These are phyloP conservation scores for Uronychia setigera DNA, from an alignment of 73 alveolate genomes.

Conservation along the genomic window DNA sequence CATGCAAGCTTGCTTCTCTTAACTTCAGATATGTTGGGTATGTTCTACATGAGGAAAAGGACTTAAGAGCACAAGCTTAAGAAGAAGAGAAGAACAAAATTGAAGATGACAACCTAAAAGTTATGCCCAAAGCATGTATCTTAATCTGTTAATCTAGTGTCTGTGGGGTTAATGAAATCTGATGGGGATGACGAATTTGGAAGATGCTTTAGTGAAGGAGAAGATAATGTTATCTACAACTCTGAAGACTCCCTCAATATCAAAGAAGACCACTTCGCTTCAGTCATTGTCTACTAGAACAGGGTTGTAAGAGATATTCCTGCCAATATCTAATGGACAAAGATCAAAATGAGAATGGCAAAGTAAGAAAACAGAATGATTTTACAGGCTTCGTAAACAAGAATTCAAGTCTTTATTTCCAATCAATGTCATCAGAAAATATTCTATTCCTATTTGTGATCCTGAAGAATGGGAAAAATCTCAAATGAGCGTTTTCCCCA, in stretches of 20 bases:
- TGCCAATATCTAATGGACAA: background rate
- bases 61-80: background rate
- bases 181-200: background rate
- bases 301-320: background rate
- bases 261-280: background rate
- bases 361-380: background rate
- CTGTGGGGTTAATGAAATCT: too few species aligned
- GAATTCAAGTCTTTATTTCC: background rate
- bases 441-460: background rate
- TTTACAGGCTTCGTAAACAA: background rate
- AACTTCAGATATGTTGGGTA: background rate
- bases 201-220: background rate
- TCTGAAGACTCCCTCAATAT: background rate
- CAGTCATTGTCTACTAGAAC: background rate
- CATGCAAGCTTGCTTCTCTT: background rate
- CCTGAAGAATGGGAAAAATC: background rate
- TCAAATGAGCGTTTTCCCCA: background rate
- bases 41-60: background rate
- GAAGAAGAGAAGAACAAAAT: background rate
- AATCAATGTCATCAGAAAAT: background rate
- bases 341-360: background rate
- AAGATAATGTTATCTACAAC: background rate
- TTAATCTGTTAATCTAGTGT: too few species aligned
- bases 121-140: too few species aligned
- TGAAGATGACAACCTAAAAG: background rate